phyloP scores from a whole-genome alignment of 441 rosid genomes.

The Corymbia citriodora region DNA sequence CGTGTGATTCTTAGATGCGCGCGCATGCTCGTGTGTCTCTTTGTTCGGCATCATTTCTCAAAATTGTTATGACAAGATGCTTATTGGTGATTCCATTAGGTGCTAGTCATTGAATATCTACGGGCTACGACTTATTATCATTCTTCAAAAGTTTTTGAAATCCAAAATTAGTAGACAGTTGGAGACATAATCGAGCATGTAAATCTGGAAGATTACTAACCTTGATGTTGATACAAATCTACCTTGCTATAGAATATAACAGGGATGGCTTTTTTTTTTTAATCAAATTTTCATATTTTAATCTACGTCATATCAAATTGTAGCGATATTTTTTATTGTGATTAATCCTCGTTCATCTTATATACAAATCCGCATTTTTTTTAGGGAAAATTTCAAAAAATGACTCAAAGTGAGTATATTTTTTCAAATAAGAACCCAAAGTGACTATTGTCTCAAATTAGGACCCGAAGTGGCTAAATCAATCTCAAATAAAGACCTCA shows the following conservation, averaged over 20 bases:
- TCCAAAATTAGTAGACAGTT: neutral
- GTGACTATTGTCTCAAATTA: too few species aligned
- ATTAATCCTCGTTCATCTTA: neutral
- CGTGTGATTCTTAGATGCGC: neutral
- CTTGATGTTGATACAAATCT: neutral
- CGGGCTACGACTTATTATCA: neutral
- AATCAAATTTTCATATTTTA: neutral
- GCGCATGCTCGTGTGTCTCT: neutral
- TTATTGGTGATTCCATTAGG: neutral
- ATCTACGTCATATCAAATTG: neutral
- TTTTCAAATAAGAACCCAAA: too few species aligned
- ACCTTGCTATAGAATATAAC: neutral
- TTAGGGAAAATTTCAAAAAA: too few species aligned
- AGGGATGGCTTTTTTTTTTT: neutral
- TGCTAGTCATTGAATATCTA: neutral
- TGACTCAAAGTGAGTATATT: too few species aligned
- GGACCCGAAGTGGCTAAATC: too few species aligned
- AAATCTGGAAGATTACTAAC: neutral
- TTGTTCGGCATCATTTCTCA: accelerated
- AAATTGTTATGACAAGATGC: neutral
- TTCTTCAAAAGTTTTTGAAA: neutral
- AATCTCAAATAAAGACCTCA: too few species aligned
- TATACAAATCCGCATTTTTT: neutral
- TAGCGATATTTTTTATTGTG: neutral
- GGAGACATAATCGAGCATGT: neutral